Percentiles rank a stretch among this genome's conserved stretches.
Conservation (phyloP, 441 rosid genomes). For the Pelargonium myrrhifolium region DNA sequence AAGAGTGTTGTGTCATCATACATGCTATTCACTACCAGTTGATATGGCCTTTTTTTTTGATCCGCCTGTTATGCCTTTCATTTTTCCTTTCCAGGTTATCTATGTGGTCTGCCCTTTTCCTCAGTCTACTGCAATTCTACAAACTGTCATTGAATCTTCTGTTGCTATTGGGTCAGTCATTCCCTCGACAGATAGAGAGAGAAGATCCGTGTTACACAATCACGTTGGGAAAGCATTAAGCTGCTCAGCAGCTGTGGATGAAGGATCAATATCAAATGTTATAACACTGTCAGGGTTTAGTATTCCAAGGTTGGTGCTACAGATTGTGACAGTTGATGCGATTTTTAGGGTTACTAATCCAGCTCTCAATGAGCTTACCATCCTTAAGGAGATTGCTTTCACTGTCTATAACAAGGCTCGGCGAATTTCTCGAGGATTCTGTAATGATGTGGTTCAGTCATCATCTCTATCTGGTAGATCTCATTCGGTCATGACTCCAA, state of each 20-base stretch:
- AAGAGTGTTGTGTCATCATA: background rate
- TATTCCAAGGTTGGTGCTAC: conserved; percentile 79
- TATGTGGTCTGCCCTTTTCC: conserved; percentile 99
- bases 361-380: conserved; percentile 67
- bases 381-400: conserved; percentile 97
- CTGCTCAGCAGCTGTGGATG: conserved; percentile 83
- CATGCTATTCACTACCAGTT: conserved; percentile 12
- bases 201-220: conserved; percentile 56
- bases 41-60: conserved; percentile 17
- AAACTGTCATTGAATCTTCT: conserved; percentile 83
- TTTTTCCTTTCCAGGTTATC: conserved; percentile 54
- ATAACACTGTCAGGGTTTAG: conserved; percentile 85
- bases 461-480: conserved; percentile 64
- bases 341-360: conserved; percentile 93
- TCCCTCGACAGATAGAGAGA: conserved; percentile 61
- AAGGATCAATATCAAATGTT: conserved; percentile 76
- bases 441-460: conserved; percentile 48
- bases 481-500: conserved; percentile 49
- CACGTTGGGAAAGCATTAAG: conserved; percentile 87
- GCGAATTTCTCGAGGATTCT: conserved; percentile 72
- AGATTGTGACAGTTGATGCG: conserved; percentile 90
- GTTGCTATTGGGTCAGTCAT: conserved; percentile 76
- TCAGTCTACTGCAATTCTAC: conserved; percentile 83
- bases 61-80: background rate
- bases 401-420: conserved; percentile 95